These are phyloP conservation scores for Asterophora lycoperdoides DNA, from an alignment of 768 basidiomycete species.

Conservation along the genomic window DNA sequence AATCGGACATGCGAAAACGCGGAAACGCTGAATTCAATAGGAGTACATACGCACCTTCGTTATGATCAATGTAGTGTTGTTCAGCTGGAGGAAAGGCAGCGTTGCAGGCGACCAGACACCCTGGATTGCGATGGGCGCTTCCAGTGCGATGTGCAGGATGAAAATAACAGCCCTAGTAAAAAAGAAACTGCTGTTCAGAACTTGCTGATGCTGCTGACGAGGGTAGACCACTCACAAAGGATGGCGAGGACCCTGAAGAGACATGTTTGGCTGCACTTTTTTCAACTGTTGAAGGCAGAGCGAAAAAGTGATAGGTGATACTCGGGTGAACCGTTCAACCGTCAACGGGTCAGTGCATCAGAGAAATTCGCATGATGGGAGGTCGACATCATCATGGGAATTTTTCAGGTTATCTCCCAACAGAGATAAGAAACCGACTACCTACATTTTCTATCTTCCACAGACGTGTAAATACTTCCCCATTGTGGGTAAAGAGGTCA, in stretches of 20 bases:
- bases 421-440: constrained; percentile 4
- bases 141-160: constrained; percentile 75
- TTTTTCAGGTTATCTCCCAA: background rate
- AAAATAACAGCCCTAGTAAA: constrained; percentile 61
- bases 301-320: background rate
- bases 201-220: background rate
- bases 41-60: constrained; percentile 64
- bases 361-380: background rate
- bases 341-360: no score
- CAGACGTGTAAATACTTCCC: no score
- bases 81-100: constrained; percentile 75
- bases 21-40: no score
- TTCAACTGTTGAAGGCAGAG: background rate
- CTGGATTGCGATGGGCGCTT: constrained; percentile 74
- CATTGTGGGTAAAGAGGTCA: no score
- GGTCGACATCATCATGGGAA: background rate
- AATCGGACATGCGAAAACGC: no score
- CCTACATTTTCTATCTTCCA: no score
- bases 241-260: constrained; percentile 7
- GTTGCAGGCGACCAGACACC: constrained; percentile 59
- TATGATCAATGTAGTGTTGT: constrained; percentile 74
- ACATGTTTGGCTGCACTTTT: background rate
- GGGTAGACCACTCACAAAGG: constrained; percentile 3
- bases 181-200: background rate
- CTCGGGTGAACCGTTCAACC: no score